phyloP scores from a whole-genome alignment of 2,329 filamentous ascomycete genomes.

The Thielaviopsis musarum region DNA sequence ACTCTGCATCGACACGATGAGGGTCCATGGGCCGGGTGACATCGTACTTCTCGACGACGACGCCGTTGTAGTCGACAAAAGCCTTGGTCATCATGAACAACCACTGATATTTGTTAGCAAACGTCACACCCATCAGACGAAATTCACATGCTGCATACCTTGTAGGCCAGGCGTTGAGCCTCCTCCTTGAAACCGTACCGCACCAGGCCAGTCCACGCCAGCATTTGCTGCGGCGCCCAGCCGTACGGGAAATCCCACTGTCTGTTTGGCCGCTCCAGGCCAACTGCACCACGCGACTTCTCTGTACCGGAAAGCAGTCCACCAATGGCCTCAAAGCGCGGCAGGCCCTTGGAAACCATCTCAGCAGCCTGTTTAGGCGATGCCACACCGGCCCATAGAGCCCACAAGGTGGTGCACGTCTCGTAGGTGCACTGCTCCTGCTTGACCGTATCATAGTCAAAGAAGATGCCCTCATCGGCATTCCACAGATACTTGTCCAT shows the following conservation, averaged over 20 bases:
- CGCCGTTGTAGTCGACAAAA: constrained; percentile 95
- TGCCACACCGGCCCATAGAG: constrained; percentile 85
- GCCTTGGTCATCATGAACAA: constrained; percentile 96
- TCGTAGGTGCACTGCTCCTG: constrained; percentile 73
- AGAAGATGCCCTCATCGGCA: constrained; percentile 84
- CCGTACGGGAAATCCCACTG: constrained; percentile 98
- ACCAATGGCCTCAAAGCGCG: constrained; percentile 73
- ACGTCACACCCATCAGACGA: neutral
- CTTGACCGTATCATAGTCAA: constrained; percentile 83
- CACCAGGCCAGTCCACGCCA: constrained; percentile 85
- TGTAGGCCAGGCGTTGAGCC: constrained; percentile 77
- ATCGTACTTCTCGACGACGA: constrained; percentile 98
- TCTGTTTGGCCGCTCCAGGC: constrained; percentile 72
- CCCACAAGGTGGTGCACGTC: constrained; percentile 88
- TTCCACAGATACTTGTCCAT: constrained; percentile 95
- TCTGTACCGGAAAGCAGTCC: constrained; percentile 82
- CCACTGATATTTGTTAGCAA: constrained; percentile 35
- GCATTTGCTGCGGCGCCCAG: constrained; percentile 97
- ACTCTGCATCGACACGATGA: constrained; percentile 89
- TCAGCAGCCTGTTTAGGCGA: constrained; percentile 71
- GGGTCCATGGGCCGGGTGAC: constrained; percentile 81
- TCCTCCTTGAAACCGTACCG: constrained; percentile 87
- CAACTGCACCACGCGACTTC: constrained; percentile 65
- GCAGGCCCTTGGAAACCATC: constrained; percentile 67
- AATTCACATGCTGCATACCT: constrained; percentile 19